Evolutionary conservation across 192 early-diverging fungal species (phyloP).

Genomic region (Coemansia asiatica): DNA sequence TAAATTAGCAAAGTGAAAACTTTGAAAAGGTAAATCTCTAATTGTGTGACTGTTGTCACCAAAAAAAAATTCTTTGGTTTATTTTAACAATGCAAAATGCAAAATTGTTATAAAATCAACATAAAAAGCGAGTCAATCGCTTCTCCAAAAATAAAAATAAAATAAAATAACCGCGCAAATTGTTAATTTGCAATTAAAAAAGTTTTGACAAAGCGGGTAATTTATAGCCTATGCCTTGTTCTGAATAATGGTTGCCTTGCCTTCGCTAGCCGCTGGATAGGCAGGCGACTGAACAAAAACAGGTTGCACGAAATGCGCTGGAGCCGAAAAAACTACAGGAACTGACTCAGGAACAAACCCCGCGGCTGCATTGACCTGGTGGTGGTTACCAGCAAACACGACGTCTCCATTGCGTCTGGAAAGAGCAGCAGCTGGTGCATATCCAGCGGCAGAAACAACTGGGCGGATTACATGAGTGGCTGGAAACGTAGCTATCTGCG

Average conservation of each 20-base stretch:
- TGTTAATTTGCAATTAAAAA: neutral
- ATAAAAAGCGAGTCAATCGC: slow-evolving; percentile 7
- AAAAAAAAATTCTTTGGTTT: neutral
- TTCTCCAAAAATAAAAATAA: neutral
- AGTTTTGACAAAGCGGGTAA: neutral
- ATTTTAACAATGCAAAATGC: neutral
- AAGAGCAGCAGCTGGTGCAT: neutral
- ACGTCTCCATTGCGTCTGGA: slow-evolving; percentile 2
- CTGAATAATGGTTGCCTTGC: slow-evolving; percentile 40
- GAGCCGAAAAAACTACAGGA: slow-evolving; percentile 3
- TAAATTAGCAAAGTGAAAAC: too few relatives aligned
- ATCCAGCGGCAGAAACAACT: slow-evolving; percentile 7
- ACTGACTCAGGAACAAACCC: slow-evolving; percentile 2
- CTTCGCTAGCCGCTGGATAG: slow-evolving; percentile 6
- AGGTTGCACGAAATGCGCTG: slow-evolving; percentile 13
- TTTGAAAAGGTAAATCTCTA: neutral
- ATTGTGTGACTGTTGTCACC: neutral
- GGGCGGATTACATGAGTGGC: slow-evolving; percentile 11
- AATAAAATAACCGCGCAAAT: neutral
- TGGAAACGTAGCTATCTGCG: slow-evolving; percentile 4
- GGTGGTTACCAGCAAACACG: slow-evolving; percentile 10
- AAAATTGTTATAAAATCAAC: neutral
- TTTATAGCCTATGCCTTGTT: slow-evolving; percentile 35
- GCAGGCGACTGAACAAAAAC: slow-evolving; percentile 4
- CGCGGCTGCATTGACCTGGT: neutral